phyloP scores from a whole-genome alignment of 768 basidiomycete genomes.

The Boletus insuetus region DNA sequence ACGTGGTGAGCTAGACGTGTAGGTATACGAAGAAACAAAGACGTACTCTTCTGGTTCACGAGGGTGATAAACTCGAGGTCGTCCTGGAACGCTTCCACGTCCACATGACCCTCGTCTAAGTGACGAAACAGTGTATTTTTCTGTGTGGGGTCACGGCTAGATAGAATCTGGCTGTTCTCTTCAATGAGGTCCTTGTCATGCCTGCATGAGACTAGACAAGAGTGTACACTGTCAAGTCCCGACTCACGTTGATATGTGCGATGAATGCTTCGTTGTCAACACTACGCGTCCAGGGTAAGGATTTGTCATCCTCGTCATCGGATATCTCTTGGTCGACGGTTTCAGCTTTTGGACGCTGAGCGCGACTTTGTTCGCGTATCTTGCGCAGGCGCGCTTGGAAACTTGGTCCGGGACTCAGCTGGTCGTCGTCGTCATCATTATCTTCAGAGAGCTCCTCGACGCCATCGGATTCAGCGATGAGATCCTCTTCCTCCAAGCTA shows the following conservation, averaged over 20 bases:
- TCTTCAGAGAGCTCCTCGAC: constrained; percentile 28
- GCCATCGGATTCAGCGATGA: too few species aligned
- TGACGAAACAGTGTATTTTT: constrained; percentile 59
- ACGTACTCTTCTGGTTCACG: constrained; percentile 49
- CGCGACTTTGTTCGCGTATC: constrained; percentile 27
- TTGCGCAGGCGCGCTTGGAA: constrained; percentile 38
- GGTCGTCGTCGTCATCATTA: constrained; percentile 33
- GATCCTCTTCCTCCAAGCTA: constrained; percentile 49
- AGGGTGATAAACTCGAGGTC: constrained; percentile 21
- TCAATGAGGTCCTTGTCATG: constrained; percentile 65
- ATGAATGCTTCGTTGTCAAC: constrained; percentile 60
- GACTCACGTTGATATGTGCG: constrained; percentile 50
- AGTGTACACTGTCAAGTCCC: neutral
- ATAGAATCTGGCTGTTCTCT: constrained; percentile 50
- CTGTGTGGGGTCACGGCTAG: constrained; percentile 43
- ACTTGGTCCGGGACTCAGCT: constrained; percentile 29
- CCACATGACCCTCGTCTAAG: constrained; percentile 54
- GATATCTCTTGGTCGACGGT: constrained; percentile 8
- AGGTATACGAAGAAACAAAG: neutral
- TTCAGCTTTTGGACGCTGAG: constrained; percentile 8
- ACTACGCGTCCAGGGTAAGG: constrained; percentile 36
- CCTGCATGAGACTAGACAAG: neutral
- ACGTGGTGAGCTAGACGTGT: neutral
- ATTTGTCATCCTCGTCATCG: constrained; percentile 29
- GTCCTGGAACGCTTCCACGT: constrained; percentile 28